Evolutionary conservation across 805 yeast genomes (phyloP).

Genomic region (Yamadazyma sp.): DNA sequence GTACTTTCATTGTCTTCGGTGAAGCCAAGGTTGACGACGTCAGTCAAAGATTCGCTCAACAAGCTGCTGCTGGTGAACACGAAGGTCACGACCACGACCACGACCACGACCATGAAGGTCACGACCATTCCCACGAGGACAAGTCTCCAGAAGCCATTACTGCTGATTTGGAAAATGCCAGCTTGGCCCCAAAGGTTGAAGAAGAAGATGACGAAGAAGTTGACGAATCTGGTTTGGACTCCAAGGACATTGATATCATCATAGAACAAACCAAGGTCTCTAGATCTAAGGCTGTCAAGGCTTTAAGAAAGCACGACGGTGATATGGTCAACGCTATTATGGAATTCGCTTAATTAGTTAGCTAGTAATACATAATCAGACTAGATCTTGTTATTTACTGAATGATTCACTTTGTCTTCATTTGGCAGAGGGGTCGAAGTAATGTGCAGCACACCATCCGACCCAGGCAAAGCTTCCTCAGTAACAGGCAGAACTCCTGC

Average conservation of each 20-base stretch:
- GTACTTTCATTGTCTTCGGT: slow-evolving; percentile 95
- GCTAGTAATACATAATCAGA: slow-evolving; percentile 5
- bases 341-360: slow-evolving; percentile 52
- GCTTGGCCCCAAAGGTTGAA: slow-evolving; percentile 32
- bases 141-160: slow-evolving; percentile 78
- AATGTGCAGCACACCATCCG: too few relatives aligned
- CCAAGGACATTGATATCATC: slow-evolving; percentile 81
- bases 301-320: slow-evolving; percentile 83
- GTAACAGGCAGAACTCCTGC: neutral
- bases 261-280: slow-evolving; percentile 90
- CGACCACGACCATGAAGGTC: slow-evolving; percentile 17
- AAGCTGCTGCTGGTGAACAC: slow-evolving; percentile 45
- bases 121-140: slow-evolving; percentile 33
- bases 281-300: slow-evolving; percentile 87
- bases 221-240: slow-evolving; percentile 82
- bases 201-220: slow-evolving; percentile 70
- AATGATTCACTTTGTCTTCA: neutral
- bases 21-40: slow-evolving; percentile 96
- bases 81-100: slow-evolving; percentile 23
- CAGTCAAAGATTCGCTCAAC: slow-evolving; percentile 79
- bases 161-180: slow-evolving; percentile 65
- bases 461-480: neutral
- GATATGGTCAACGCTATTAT: slow-evolving; percentile 96
- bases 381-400: too few relatives aligned
- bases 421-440: neutral